phyloP scores from a whole-genome alignment of 176 grass and related monocot genomes.

The Zizania latifolia region DNA sequence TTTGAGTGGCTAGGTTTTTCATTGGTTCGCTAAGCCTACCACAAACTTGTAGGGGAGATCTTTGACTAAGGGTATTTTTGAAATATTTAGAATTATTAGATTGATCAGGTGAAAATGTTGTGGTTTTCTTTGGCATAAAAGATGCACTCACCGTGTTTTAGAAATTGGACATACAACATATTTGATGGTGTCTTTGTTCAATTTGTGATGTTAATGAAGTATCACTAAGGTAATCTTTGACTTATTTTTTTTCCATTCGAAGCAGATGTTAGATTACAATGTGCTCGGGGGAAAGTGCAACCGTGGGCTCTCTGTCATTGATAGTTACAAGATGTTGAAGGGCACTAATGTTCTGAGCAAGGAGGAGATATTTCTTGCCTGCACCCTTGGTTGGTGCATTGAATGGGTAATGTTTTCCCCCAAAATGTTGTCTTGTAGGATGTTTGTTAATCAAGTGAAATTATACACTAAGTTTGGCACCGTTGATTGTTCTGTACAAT shows the following conservation, averaged over 20 bases:
- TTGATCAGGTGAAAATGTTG: neutral
- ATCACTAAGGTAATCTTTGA: neutral
- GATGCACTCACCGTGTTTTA: neutral
- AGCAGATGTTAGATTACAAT: slow-evolving; percentile 96
- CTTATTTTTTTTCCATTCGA: slow-evolving; percentile 27
- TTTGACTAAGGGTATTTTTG: neutral
- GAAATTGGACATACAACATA: neutral
- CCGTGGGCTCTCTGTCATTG: slow-evolving; percentile 81
- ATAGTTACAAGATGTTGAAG: slow-evolving; percentile 92
- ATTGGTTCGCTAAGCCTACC: no score
- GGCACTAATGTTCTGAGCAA: slow-evolving; percentile 48
- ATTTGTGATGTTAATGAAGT: neutral
- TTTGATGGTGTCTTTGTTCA: slow-evolving; percentile 1
- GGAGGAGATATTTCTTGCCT: slow-evolving; percentile 68
- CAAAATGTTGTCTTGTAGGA: slow-evolving; percentile 1
- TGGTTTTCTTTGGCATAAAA: neutral
- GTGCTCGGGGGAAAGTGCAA: slow-evolving; percentile 95
- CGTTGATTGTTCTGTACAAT: neutral
- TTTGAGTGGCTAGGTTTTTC: no score
- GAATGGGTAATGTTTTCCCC: slow-evolving; percentile 68
- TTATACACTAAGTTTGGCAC: neutral
- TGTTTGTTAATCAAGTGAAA: neutral
- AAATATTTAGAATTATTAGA: neutral
- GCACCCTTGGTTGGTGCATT: slow-evolving; percentile 98
- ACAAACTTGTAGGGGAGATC: neutral